Percentiles rank a stretch among this genome's conserved stretches.
Evolutionary conservation across 202 grass and related monocot species (phyloP).

Genomic region (Tripidium arundinaceum): DNA sequence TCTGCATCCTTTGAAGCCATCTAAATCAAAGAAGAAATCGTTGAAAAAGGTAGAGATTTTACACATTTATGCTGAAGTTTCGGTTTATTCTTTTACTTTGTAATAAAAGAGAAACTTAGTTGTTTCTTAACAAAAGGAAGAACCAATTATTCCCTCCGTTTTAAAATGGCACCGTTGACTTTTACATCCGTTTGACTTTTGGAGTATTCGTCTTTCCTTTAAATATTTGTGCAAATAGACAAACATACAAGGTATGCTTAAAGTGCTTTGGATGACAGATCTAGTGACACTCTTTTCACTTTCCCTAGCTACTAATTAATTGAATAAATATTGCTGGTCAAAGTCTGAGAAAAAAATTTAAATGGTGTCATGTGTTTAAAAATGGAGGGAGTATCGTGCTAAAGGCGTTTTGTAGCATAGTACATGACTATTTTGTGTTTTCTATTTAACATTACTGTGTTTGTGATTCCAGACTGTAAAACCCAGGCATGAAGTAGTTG

Average conservation of each 20-base stretch:
- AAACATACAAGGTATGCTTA: neutral
- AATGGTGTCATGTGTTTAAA: neutral
- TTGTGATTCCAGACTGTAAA: conserved; percentile 43
- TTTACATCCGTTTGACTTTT: neutral
- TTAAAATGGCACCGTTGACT: neutral
- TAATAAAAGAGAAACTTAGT: neutral
- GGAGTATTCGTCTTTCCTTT: neutral
- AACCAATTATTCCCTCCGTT: neutral
- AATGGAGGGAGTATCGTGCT: neutral
- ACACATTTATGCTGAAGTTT: conserved; percentile 12
- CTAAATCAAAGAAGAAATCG: conserved; percentile 28
- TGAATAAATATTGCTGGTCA: neutral
- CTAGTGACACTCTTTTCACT: neutral
- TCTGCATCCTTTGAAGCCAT: too few species aligned
- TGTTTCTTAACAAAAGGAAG: conserved; percentile 10
- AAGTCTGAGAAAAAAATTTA: neutral
- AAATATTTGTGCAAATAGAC: neutral
- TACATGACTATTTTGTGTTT: neutral
- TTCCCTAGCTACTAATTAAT: neutral
- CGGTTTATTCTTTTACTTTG: neutral
- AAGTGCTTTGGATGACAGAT: neutral
- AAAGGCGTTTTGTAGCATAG: neutral
- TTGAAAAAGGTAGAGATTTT: conserved; percentile 34
- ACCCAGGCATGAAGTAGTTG: conserved; percentile 4
- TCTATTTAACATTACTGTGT: neutral